A percentile compares a stretch with the other conserved stretches of the same genome.
phyloP scores from a whole-genome alignment of 371 early-diverging fungal genomes.

The Saksenaea vasiformis region DNA sequence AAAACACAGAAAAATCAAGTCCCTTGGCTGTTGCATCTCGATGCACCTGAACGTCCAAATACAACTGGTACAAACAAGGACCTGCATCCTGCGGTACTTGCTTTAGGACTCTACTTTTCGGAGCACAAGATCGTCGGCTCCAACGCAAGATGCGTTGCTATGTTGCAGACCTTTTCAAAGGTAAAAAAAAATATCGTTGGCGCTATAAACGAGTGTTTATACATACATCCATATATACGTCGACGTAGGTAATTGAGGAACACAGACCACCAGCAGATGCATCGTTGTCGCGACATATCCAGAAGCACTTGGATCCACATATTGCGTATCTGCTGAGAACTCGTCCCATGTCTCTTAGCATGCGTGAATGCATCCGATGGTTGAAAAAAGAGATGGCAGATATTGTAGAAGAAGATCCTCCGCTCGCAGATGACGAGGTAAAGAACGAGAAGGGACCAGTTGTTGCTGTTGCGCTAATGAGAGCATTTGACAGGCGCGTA shows the following conservation, averaged over 20 bases:
- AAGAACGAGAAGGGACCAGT: slow-evolving; percentile 3
- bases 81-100: slow-evolving; percentile 88
- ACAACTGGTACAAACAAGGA: slow-evolving; percentile 53
- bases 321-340: slow-evolving; percentile 84
- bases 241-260: slow-evolving; percentile 82
- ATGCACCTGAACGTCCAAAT: slow-evolving; percentile 58
- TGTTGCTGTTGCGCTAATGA: not conserved
- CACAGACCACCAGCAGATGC: slow-evolving; percentile 87
- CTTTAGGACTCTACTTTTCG: slow-evolving; percentile 85
- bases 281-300: slow-evolving; percentile 83
- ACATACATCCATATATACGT: not conserved
- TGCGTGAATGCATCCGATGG: slow-evolving; percentile 93
- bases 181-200: slow-evolving; percentile 34
- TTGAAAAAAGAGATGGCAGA: slow-evolving; percentile 85
- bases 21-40: slow-evolving; percentile 69
- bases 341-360: slow-evolving; percentile 88
- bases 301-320: slow-evolving; percentile 82
- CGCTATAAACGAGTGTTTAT: not conserved
- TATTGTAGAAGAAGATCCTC: slow-evolving; percentile 56
- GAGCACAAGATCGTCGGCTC: slow-evolving; percentile 88
- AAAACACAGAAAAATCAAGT: slow-evolving; percentile 57
- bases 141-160: slow-evolving; percentile 87
- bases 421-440: slow-evolving; percentile 84
- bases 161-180: slow-evolving; percentile 82
- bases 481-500: slow-evolving; percentile 24